Base-by-base conservation (phyloP, 345 rosid species). In the Psidium guajava region DNA sequence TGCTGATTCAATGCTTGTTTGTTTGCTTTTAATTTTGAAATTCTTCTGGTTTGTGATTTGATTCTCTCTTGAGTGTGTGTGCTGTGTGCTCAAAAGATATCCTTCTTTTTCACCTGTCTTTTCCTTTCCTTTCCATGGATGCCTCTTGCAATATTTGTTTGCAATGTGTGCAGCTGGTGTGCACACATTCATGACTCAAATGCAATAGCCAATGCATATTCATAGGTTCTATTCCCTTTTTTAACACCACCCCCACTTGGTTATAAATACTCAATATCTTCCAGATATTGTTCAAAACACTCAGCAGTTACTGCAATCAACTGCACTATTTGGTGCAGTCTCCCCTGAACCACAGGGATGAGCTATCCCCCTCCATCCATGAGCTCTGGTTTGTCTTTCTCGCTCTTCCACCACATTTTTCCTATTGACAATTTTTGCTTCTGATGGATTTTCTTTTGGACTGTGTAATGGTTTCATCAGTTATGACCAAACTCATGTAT, bases 331-430 rank as follows among this genome's bases (percentile, higher is more conserved):
- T 3, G 47, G 80, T 32, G 80, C 80, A 18, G 9, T 69, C 14
- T 8, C 77, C 32, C 80, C 80, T 36, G 80, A 69, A 36, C 47
- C 77, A 32, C 47, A 69, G 25, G 80, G 74, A 95, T 95, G 98
- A 95, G 98, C 89, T 93, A 92, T 42, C 93, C 93, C 81, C 93
- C 86, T 81, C 93, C 91, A 56, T 83, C 91, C 54, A 87, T 89
- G 90, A 92, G 93, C 84, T 93, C 98, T 87, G 98, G 98, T 95
- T 88, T 91, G 96, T 90, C 85, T 85, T 56, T 69, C 25, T 69
- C 80, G 20, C 80, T 69, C 80, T 69, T 36, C 3, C 25, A 69
- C 80, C 47, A 18, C 80, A 18, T 36, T 69, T 69, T 36, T 69
- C 40, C 80, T 69, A 36, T 18, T 69, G 80, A 69, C 32, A 64